These are phyloP conservation scores for Cyclocybe cylindracea DNA, from an alignment of 768 basidiomycete genomes.

Conservation along the genomic window DNA sequence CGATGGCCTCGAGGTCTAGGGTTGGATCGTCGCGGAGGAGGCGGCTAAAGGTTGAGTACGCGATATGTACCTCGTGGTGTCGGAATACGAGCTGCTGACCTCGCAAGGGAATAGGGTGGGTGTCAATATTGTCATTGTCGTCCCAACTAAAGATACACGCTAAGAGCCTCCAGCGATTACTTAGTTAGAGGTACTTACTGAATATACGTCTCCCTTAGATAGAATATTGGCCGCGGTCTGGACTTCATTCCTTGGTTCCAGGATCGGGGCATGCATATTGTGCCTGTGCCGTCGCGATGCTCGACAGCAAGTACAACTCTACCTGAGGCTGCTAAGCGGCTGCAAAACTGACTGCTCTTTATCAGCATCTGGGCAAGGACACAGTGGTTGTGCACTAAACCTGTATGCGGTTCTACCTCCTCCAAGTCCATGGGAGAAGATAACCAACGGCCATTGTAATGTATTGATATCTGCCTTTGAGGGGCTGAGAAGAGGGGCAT, in stretches of 20 bases:
- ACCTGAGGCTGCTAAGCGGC: slow-evolving; percentile 73
- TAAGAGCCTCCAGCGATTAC: neutral
- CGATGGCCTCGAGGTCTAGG: slow-evolving; percentile 37
- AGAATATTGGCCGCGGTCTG: slow-evolving; percentile 36
- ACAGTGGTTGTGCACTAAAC: slow-evolving; percentile 22
- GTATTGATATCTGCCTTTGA: slow-evolving; percentile 10
- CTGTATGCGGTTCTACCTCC: slow-evolving; percentile 75
- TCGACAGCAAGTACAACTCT: slow-evolving; percentile 82
- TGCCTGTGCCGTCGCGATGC: slow-evolving; percentile 81
- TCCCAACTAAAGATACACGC: slow-evolving; percentile 25
- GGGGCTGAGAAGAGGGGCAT: slow-evolving; percentile 54
- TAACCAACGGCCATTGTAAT: slow-evolving; percentile 70
- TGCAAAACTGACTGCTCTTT: slow-evolving; percentile 61
- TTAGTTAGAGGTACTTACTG: slow-evolving; percentile 35
- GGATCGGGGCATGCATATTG: slow-evolving; percentile 42
- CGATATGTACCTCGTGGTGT: slow-evolving; percentile 65
- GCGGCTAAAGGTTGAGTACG: slow-evolving; percentile 57
- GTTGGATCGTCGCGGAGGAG: slow-evolving; percentile 42
- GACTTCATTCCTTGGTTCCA: slow-evolving; percentile 30
- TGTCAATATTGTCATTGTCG: slow-evolving; percentile 18
- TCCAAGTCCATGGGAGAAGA: slow-evolving; percentile 85
- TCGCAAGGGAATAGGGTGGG: slow-evolving; percentile 51
- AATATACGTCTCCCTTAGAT: slow-evolving; percentile 59
- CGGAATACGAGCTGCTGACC: slow-evolving; percentile 72
- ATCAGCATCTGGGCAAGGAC: neutral